Evolutionary conservation across 805 yeast genomes (phyloP).

Genomic region (Millerozyma acaciae): DNA sequence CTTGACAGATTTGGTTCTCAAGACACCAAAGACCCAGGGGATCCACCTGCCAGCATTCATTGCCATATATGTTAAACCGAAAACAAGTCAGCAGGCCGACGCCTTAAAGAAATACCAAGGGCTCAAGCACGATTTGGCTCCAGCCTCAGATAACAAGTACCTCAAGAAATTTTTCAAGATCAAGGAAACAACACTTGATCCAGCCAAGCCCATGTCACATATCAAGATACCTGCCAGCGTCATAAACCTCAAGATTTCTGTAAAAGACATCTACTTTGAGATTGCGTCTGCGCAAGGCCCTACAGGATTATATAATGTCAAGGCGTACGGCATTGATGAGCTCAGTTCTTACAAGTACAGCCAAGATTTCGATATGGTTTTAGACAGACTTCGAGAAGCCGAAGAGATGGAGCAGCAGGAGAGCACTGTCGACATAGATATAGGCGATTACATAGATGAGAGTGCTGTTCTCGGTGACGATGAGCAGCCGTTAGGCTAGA

Average conservation of each 20-base stretch:
- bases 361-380: slow-evolving; percentile 18
- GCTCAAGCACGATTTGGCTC: slow-evolving; percentile 10
- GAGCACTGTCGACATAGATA: background rate
- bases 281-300: slow-evolving; percentile 10
- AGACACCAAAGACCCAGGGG: slow-evolving; percentile 10
- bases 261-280: slow-evolving; percentile 31
- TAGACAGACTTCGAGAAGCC: slow-evolving; percentile 7
- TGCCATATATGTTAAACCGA: slow-evolving; percentile 31
- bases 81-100: slow-evolving; percentile 13
- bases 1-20: slow-evolving; percentile 32
- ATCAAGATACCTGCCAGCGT: slow-evolving; percentile 31
- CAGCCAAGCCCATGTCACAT: slow-evolving; percentile 18
- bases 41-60: slow-evolving; percentile 14
- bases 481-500: too few relatives aligned
- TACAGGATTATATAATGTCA: slow-evolving; percentile 17
- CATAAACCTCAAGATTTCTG: slow-evolving; percentile 28
- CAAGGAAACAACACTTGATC: slow-evolving; percentile 17
- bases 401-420: background rate
- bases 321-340: slow-evolving; percentile 31
- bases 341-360: slow-evolving; percentile 19
- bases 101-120: slow-evolving; percentile 15
- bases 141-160: slow-evolving; percentile 18
- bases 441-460: background rate
- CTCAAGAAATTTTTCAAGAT: slow-evolving; percentile 29
- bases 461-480: slow-evolving; percentile 1